Evolutionary conservation across 371 early-diverging fungal species (phyloP).

Genomic region (Actinomortierella wolfii): DNA sequence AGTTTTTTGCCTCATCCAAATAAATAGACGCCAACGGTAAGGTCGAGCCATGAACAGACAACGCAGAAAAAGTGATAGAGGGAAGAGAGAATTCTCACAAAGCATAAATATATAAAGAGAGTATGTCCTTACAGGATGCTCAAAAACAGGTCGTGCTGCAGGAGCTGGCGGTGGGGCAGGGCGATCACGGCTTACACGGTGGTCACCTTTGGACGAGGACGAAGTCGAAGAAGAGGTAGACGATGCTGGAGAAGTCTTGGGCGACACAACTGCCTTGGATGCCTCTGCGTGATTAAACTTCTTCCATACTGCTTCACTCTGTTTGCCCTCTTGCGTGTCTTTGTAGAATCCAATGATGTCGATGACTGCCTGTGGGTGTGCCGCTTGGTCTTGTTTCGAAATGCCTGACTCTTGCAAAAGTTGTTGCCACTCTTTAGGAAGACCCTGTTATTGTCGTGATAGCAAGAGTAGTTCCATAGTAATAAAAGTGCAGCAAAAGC

Average conservation of each 20-base stretch:
- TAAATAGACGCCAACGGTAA: too few relatives aligned
- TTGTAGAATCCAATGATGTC: conserved; percentile 95
- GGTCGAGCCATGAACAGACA: too few relatives aligned
- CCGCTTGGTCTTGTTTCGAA: conserved; percentile 91
- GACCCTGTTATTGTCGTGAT: conserved; percentile 60
- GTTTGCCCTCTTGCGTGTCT: conserved; percentile 67
- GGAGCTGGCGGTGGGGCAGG: conserved; percentile 31
- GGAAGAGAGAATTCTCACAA: not conserved
- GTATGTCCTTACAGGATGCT: conserved; percentile 29
- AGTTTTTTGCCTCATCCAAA: too few relatives aligned
- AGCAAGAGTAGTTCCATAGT: too few relatives aligned
- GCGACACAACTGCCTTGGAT: conserved; percentile 35
- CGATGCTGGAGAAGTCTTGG: conserved; percentile 13
- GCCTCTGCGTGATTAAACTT: conserved; percentile 80
- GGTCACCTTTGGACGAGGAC: conserved; percentile 12
- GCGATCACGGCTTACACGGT: conserved; percentile 22
- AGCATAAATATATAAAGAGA: too few relatives aligned
- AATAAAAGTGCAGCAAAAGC: too few relatives aligned
- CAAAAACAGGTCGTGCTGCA: conserved; percentile 26
- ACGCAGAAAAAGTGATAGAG: not conserved
- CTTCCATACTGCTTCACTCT: conserved; percentile 82
- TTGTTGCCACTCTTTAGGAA: conserved; percentile 94
- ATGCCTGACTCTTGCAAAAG: conserved; percentile 93
- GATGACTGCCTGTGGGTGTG: conserved; percentile 94
- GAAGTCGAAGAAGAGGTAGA: conserved; percentile 22